These are phyloP conservation scores for Taphrina populina DNA, from an alignment of 1,139 yeast species.

Conservation along the genomic window DNA sequence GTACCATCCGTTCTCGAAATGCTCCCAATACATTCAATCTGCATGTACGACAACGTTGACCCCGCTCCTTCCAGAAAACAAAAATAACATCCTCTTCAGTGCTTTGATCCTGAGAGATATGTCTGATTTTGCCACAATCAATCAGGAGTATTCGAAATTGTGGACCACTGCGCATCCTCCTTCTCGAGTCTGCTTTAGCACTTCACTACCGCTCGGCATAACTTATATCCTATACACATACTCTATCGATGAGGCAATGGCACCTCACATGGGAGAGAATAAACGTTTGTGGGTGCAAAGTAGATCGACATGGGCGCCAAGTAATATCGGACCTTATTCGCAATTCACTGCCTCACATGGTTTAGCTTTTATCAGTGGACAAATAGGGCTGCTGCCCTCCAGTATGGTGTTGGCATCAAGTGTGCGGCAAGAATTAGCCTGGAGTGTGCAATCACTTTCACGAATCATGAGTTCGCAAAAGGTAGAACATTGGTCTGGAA, in stretches of 20 bases:
- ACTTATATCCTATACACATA: constrained; percentile 10
- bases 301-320: constrained; percentile 96
- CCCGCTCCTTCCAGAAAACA: constrained; percentile 33
- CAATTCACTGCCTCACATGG: constrained; percentile 62
- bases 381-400: constrained; percentile 78
- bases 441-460: constrained; percentile 25
- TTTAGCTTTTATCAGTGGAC: constrained; percentile 78
- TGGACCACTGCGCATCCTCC: constrained; percentile 71
- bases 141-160: constrained; percentile 56
- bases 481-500: constrained; percentile 9
- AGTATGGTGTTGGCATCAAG: constrained; percentile 52
- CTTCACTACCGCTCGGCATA: constrained; percentile 49
- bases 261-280: constrained; percentile 56
- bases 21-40: too few relatives aligned
- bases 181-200: constrained; percentile 77
- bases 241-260: constrained; percentile 39
- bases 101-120: constrained; percentile 64
- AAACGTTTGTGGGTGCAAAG: constrained; percentile 85
- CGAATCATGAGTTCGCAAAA: not conserved
- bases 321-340: constrained; percentile 95
- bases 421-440: constrained; percentile 2
- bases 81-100: constrained; percentile 54
- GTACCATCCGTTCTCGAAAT: too few relatives aligned
- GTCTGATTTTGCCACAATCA: constrained; percentile 61
- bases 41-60: constrained; percentile 29